These are phyloP conservation scores for Pharus latifolius DNA, from an alignment of 176 grass and related monocot species.

Conservation along the genomic window DNA sequence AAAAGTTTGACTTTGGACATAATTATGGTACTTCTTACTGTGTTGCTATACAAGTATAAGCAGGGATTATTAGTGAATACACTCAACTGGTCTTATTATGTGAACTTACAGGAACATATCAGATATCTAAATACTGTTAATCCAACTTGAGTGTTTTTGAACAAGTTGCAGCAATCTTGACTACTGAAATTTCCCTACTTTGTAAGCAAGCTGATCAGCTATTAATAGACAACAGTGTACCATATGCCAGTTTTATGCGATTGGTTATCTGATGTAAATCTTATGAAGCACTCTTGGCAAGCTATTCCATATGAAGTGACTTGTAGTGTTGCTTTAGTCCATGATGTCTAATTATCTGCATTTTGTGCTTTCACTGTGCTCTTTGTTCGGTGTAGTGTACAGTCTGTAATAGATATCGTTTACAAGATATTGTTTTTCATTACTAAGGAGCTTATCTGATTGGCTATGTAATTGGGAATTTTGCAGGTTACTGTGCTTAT, in stretches of 20 bases:
- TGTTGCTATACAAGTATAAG: not conserved
- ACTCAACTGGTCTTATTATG: not conserved
- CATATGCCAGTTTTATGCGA: too few relatives aligned
- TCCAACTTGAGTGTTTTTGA: not conserved
- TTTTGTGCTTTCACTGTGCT: not conserved
- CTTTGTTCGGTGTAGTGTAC: not conserved
- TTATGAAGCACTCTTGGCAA: not conserved
- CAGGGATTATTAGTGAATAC: not conserved
- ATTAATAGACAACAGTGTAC: too few relatives aligned
- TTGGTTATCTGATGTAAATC: too few relatives aligned
- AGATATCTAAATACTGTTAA: not conserved
- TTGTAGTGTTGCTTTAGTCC: too few relatives aligned
- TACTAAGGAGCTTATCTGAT: constrained; percentile 1
- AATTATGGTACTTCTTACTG: not conserved
- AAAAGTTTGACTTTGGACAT: not conserved
- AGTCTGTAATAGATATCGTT: too few relatives aligned
- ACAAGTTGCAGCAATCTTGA: not conserved
- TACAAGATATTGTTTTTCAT: not conserved
- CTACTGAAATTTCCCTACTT: not conserved
- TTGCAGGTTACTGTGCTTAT: constrained; percentile 88
- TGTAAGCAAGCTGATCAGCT: not conserved
- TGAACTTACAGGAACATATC: not conserved
- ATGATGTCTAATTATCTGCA: too few relatives aligned
- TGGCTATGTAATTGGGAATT: constrained; percentile 2
- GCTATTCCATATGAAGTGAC: not conserved